Evolutionary conservation across 371 early-diverging fungal species (phyloP), one percentile per base, ranked within the genome.

Genomic region (Entomophthora muscae): DNA sequence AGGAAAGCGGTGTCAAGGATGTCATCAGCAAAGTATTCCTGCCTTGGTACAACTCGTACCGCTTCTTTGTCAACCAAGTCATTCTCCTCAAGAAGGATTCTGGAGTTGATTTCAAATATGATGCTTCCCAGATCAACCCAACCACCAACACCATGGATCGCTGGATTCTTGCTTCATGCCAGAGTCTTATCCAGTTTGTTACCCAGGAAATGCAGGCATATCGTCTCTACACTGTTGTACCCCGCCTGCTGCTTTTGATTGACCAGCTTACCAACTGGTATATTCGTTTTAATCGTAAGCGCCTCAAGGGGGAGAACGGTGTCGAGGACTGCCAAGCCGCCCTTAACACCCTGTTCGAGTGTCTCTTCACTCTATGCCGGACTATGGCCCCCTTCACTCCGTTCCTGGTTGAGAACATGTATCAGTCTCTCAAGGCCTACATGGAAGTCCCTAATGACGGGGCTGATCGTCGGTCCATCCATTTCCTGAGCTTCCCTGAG

Each of bases 211-310:
- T 98, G 98, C 76, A 68, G 60, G 88, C 89, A 30, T 99, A 99
- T 79, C 80, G 96, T 60, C 82, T 99, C 55, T 97, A 97, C 81
- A 94, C 95, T 42, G 95, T 99, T 30, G 89, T 95, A 0, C 91
- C 94, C 26, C 85, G 89, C 57, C 76, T 98, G 66, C 73, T 98
- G 66, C 76, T 75, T 64, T 86, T 98, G 73, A 86, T 99, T 67
- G 99, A 99, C 70, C 82, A 89, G 63, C 79, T 99, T 63, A 98
- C 98, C 70, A 98, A 99, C 78, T 99, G 99, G 99, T 99, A 99
- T 75, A 87, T 99, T 66, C 89, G 99, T 66, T 97, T 99, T 82
- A 98, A 99, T 83, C 90, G 99, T 66, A 90, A 89, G 74, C 83
- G 95, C 66, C 79, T 99, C 65, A 98, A 96, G 86, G 93, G 93